Evolutionary conservation across 2,329 filamentous ascomycete genomes (phyloP).

Genomic region (Decorospora gaudefroyi): DNA sequence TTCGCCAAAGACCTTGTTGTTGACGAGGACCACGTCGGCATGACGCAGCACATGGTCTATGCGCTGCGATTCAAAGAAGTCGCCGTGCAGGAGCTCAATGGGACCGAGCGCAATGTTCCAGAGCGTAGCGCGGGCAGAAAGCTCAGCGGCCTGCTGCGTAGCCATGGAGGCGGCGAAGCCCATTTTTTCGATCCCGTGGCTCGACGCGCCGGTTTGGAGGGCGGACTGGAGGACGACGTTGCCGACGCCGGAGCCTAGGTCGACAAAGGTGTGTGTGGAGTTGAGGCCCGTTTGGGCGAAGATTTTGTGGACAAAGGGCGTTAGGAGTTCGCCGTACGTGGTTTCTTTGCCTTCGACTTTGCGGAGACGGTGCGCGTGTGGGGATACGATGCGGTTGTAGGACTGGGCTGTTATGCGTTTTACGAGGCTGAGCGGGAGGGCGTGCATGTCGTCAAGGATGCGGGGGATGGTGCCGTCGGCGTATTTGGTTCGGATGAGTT

Average conservation of each 20-base stretch:
- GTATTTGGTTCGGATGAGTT: slow-evolving; percentile 66
- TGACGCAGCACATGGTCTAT: slow-evolving; percentile 76
- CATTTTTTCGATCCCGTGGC: slow-evolving; percentile 97
- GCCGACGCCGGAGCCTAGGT: slow-evolving; percentile 92
- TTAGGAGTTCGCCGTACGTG: slow-evolving; percentile 91
- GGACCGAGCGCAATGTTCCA: slow-evolving; percentile 85
- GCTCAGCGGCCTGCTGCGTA: slow-evolving; percentile 78
- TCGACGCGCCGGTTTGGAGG: slow-evolving; percentile 89
- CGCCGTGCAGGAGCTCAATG: slow-evolving; percentile 78
- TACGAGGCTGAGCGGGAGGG: slow-evolving; percentile 67
- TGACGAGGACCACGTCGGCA: slow-evolving; percentile 95
- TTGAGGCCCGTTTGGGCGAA: slow-evolving; percentile 77
- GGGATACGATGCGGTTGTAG: slow-evolving; percentile 90
- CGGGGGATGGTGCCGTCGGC: slow-evolving; percentile 71
- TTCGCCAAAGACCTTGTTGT: slow-evolving; percentile 95
- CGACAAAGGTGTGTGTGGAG: slow-evolving; percentile 85
- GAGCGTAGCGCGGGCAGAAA: slow-evolving; percentile 78
- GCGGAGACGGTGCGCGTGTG: slow-evolving; percentile 78
- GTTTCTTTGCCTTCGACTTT: slow-evolving; percentile 89
- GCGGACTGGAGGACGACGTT: slow-evolving; percentile 95
- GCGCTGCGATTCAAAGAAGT: slow-evolving; percentile 74
- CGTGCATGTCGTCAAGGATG: slow-evolving; percentile 70
- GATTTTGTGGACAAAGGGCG: slow-evolving; percentile 81
- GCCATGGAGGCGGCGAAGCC: slow-evolving; percentile 83
- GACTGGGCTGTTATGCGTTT: slow-evolving; percentile 84